A percentile compares a stretch with the other conserved stretches of the same genome.
These are phyloP conservation scores for Myxozyma geophila DNA, from an alignment of 805 yeast species.

Conservation along the genomic window DNA sequence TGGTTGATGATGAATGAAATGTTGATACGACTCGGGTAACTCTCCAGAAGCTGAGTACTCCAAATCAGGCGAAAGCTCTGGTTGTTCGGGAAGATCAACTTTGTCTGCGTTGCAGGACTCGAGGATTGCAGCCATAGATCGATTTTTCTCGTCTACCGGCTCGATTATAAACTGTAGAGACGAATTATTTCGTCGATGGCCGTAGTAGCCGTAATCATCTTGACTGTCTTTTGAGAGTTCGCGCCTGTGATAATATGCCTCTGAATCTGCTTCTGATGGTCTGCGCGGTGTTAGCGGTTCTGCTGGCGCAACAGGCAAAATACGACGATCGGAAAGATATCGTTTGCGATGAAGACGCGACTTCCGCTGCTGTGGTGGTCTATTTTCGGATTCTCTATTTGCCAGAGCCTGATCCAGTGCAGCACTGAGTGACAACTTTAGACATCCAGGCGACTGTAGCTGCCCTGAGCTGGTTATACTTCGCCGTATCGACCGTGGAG, in stretches of 20 bases:
- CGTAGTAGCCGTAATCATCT: neutral
- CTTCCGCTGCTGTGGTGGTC: neutral
- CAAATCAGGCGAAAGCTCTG: neutral
- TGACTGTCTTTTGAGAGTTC: conserved; percentile 1
- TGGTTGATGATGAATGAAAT: conserved; percentile 2
- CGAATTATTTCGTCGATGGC: neutral
- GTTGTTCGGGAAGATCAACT: neutral
- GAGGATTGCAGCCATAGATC: conserved; percentile 6
- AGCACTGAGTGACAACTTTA: conserved; percentile 23
- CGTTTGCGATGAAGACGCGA: conserved; percentile 1
- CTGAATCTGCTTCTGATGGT: neutral
- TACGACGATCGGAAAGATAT: neutral
- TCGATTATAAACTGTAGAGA: neutral
- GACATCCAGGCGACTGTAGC: conserved; percentile 23
- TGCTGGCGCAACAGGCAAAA: conserved; percentile 10
- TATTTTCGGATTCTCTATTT: neutral
- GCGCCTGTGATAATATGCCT: conserved; percentile 1
- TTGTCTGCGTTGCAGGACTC: neutral
- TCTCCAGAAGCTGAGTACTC: neutral
- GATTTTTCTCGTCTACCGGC: conserved; percentile 5
- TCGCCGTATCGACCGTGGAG: conserved; percentile 1
- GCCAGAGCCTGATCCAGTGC: conserved; percentile 11
- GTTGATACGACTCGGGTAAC: neutral
- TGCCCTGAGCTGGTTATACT: neutral
- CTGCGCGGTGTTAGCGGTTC: conserved; percentile 10